Base-by-base conservation (phyloP, 306 rosid genomes). In the Citrullus amarus region DNA sequence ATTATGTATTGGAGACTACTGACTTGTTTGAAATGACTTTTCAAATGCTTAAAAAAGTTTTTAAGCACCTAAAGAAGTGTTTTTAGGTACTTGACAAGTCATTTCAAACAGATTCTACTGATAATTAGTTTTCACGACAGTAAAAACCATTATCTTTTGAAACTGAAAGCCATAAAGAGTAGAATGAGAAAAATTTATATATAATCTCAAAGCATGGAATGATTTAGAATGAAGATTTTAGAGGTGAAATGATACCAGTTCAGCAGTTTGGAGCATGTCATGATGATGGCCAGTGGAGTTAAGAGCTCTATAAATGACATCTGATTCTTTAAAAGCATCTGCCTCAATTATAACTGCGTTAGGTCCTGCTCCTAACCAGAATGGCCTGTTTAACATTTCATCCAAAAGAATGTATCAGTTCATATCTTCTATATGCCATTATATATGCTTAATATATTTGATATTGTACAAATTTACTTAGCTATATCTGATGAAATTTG, bases 241-340 rank as follows among this genome's bases (percentile, higher is more conserved):
- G 41, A 48, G 14, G 4, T 13, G 20, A 30, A 48, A 50, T 72
- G 22, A 4, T 65, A 94, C 98, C 94, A 94, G 77, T 86, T 94
- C 97, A 60, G 98, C 98, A 46, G 96, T 94, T 81, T 84, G 91
- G 82, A 94, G 92, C 96, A 94, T 92, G 82, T 94, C 97, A 43
- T 84, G 86, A 75, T 92, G 94, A 56, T 88, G 91, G n/a, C 97
- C 96, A 80, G 97, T 89, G 72, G 97, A 88, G 84, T 92, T 90
- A 59, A 94, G 97, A 84, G 96, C 98, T 81, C 79, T 90, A 72
- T 92, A 94, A 84, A 94, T 88, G 73, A 94, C 98, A 86, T 94
- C 98, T 18, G 97, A 89, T 89, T 94, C 98, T 83, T 94, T 94
- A 74, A 94, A 94, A 76, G 98, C 98, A 82, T 94, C 98, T 66